Evolutionary conservation across 2,329 filamentous ascomycete genomes (phyloP).

Genomic region (Catunica adiposa): DNA sequence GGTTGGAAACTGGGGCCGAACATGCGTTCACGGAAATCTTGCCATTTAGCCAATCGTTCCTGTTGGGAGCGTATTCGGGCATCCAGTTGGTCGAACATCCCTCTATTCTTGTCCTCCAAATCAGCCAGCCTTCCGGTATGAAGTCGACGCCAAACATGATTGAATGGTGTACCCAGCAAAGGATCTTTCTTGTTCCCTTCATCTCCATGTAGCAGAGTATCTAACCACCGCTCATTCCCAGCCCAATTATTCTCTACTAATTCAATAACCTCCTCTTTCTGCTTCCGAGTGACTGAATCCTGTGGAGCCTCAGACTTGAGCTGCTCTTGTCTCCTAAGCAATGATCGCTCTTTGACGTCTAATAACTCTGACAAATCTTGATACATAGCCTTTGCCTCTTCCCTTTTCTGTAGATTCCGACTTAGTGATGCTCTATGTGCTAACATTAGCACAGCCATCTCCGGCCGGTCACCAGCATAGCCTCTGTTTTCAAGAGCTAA

Average conservation of each 20-base stretch:
- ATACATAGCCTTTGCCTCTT: constrained; percentile 41
- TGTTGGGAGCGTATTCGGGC: constrained; percentile 48
- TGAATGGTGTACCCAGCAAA: constrained; percentile 50
- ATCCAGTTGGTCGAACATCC: constrained; percentile 56
- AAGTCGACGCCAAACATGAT: constrained; percentile 53
- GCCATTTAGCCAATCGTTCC: constrained; percentile 55
- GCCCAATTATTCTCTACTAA: constrained; percentile 60
- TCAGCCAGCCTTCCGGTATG: constrained; percentile 41
- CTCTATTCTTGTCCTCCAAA: constrained; percentile 33
- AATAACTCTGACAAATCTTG: constrained; percentile 48
- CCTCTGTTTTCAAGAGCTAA: constrained; percentile 44
- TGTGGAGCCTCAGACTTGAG: constrained; percentile 19
- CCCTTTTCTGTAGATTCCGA: constrained; percentile 41
- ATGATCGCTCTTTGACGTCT: constrained; percentile 41
- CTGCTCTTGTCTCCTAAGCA: constrained; percentile 37
- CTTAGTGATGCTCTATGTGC: constrained; percentile 54
- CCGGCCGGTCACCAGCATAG: constrained; percentile 35
- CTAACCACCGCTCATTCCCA: constrained; percentile 58
- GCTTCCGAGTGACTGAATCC: constrained; percentile 26
- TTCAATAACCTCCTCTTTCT: constrained; percentile 36
- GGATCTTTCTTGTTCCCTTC: constrained; percentile 37
- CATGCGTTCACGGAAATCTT: constrained; percentile 41
- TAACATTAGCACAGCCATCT: constrained; percentile 50
- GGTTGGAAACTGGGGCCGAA: constrained; percentile 21
- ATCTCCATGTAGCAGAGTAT: constrained; percentile 53